Evolutionary conservation across 345 rosid species (phyloP).

Genomic region (Lepidium africanum): DNA sequence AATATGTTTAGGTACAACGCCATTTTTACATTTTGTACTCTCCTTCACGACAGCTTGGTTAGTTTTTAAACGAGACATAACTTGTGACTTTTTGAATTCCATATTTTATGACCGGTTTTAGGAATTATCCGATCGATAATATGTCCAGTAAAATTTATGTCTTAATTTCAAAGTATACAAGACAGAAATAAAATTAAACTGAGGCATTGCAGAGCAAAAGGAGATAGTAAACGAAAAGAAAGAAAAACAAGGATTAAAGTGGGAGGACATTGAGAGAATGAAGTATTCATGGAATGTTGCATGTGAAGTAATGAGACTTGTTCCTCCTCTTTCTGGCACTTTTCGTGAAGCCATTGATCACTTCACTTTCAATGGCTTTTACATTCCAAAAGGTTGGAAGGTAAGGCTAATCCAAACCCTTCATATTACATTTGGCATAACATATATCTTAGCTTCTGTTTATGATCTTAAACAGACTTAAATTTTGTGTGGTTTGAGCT

Average conservation of each 20-base stretch:
- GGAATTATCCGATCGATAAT: too few relatives aligned
- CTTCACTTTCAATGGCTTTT: constrained; percentile 33
- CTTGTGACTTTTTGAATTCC: not conserved
- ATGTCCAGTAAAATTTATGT: too few relatives aligned
- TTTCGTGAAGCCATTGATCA: constrained; percentile 37
- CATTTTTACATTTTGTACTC: not conserved
- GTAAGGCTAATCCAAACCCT: not conserved
- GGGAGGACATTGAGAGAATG: constrained; percentile 46
- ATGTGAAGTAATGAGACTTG: constrained; percentile 44
- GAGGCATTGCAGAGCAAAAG: constrained; percentile 32
- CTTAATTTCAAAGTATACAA: not conserved
- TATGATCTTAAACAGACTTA: too few relatives aligned
- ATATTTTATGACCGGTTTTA: too few relatives aligned
- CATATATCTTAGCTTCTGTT: too few relatives aligned
- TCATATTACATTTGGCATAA: not conserved
- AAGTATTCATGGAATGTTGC: constrained; percentile 48
- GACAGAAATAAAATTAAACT: not conserved
- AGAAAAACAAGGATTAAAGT: constrained; percentile 26
- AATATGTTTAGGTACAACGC: not conserved
- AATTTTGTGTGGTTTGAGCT: too few relatives aligned
- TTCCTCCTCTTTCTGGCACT: constrained; percentile 39
- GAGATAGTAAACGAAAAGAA: constrained; percentile 33
- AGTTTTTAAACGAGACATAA: not conserved
- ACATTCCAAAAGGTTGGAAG: constrained; percentile 49
- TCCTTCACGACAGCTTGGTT: not conserved